Evolutionary conservation across 148 eudicot genomes (phyloP), one percentile per base, ranked within the genome.

Genomic region (Spergularia bocconei): DNA sequence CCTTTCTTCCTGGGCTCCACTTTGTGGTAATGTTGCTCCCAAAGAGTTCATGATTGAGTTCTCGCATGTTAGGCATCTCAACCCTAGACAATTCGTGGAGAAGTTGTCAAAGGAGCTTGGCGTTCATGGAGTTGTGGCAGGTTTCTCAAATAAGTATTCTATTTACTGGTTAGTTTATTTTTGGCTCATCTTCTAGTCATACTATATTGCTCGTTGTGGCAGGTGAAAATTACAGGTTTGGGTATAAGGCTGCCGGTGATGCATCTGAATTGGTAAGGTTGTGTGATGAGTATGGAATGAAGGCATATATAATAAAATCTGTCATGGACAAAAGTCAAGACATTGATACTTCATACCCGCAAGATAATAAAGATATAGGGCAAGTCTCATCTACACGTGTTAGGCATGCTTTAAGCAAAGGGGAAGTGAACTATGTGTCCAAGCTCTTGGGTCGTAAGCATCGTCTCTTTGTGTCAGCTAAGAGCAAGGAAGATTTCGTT

Each of bases 351-450:
- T 60, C 79, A 60, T 74, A 72, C 63, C 66, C 81, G 20, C 69
- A 29, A 20, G 77, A 84, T 74, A 77, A 85, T 47, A 87, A 91
- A 70, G 99, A 95, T 77, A 85, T 51, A 85, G 99, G 99, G 38
- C 99, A 95, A 83, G 99, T 95, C 61, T 92, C 97, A 14, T 95
- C 97, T 70, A 95, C 99, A 50, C 91, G 99, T 52, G 99, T 95
- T 60, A 92, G 99, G 62, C 78, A 85, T 70, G 97, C 99, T 59
- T 92, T 92, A 63, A 82, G 88, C 59, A 79, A 77, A 71, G 97
- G 99, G 63, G 92, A 95, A 53, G 86, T 95, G 85, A 80, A 81
- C 67, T 89, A 95, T 70, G 99, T 95, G 13, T 85, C 96, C 2
- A 89, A 92, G 79, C 92, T 95, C 39, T 79, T 95, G 77, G 99